Base-by-base conservation (phyloP, 345 rosid genomes). In the Lepidium sativum region DNA sequence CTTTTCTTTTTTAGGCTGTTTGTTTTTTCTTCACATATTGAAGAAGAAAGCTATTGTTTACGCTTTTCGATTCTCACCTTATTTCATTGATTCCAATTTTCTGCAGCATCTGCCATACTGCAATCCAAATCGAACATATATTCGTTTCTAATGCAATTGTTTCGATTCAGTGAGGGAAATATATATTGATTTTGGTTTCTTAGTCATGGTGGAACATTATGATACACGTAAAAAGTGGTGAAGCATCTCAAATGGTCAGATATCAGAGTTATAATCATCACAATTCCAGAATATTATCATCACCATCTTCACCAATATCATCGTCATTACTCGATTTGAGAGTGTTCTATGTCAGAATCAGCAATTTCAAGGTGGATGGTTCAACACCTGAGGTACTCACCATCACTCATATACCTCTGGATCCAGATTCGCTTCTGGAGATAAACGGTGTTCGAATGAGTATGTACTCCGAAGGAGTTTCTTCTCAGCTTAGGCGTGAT, bases 321-420 rank as follows among this genome's bases (percentile, higher is more conserved):
- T 51, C 69, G 3, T 67, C 85, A 2, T 81, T 92, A 83, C 79
- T 92, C 29, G 96, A 94, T 78, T 73, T 90, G 75, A 90, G 92
- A 77, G 97, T 94, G 60, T 90, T 94, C 71, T 90, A 90, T 72
- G 89, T 87, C 14, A 83, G 96, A 73, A 72, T 94, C 57, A 83
- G 88, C 71, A 87, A 87, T 54, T 81, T 84, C 70, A 79, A 67
- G 74, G 90, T 82, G 9, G 86, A 86, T 74, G 79, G 70, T 72
- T 80, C 78, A 0, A 86, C 90, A 37, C 95, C 97, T 0, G 90
- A 90, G 52, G 78, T 68, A 33, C 90, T 92, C 42, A 84, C 88
- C 25, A 76, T 92, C 76, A 84, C 75, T 54, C 97, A 92, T 62
- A 76, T 84, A 31, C 99, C 95, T 47, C 67, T 86, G 23, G 78